Conservation (phyloP, 2,329 filamentous ascomycete species). For the Fusarium decemcellulare region DNA sequence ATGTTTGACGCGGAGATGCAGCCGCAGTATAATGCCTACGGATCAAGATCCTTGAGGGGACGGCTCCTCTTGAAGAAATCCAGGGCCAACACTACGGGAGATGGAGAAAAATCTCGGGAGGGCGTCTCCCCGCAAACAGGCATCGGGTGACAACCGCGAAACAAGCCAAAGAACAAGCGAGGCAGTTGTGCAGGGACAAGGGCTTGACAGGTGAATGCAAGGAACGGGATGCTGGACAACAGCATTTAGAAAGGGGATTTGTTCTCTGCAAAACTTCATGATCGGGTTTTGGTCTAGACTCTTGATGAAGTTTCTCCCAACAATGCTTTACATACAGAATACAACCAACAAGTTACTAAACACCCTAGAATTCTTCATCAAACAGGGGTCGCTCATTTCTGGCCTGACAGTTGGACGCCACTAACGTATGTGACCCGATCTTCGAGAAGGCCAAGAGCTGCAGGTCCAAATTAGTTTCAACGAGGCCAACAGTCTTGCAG, state of each 20-base stretch:
- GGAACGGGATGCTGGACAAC: neutral
- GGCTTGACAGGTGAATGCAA: neutral
- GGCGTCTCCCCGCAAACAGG: neutral
- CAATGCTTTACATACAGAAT: neutral
- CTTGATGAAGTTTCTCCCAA: neutral
- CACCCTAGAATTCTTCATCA: neutral
- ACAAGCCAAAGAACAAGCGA: neutral
- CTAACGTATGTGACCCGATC: slow-evolving; percentile 3
- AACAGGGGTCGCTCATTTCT: neutral
- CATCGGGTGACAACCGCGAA: slow-evolving; percentile 4
- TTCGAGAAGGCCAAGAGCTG: neutral
- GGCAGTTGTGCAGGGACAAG: neutral
- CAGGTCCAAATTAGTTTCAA: neutral
- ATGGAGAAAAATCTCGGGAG: neutral
- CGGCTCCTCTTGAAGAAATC: neutral
- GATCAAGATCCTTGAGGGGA: neutral
- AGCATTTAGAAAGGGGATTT: no score
- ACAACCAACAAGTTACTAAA: no score
- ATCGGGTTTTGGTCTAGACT: neutral
- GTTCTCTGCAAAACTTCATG: neutral
- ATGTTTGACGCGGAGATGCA: neutral
- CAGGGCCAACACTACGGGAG: neutral
- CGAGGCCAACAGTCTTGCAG: neutral
- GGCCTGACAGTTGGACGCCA: neutral
- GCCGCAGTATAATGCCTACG: neutral